Evolutionary conservation across 495 filamentous ascomycete genomes (phyloP).

Genomic region (Sporormia fimetaria): DNA sequence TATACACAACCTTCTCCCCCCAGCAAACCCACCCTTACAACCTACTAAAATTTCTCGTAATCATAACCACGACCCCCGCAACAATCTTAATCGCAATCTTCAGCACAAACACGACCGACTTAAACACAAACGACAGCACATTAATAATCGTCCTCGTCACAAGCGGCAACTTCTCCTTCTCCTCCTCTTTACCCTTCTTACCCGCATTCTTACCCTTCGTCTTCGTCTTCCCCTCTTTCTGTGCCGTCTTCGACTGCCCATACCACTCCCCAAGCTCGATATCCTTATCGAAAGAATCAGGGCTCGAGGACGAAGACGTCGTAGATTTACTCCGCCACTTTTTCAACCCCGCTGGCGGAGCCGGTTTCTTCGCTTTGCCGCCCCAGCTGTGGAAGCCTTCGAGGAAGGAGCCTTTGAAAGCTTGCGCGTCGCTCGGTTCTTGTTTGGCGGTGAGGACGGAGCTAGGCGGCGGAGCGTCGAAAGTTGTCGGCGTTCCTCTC

Average conservation of each 20-base stretch:
- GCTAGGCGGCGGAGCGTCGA: conserved; percentile 22
- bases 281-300: conserved; percentile 18
- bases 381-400: conserved; percentile 16
- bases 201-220: conserved; percentile 2
- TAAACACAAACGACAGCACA: conserved; percentile 22
- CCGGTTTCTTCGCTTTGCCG: conserved; percentile 14
- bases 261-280: conserved; percentile 27
- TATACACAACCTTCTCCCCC: neutral
- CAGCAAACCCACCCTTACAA: conserved; percentile 4
- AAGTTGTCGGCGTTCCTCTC: conserved; percentile 5
- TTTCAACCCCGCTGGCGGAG: conserved; percentile 2
- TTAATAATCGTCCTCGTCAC: conserved; percentile 23
- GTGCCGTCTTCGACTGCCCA: conserved; percentile 14
- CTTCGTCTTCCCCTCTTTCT: conserved; percentile 9
- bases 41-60: conserved; percentile 26
- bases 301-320: conserved; percentile 1
- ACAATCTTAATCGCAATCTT: conserved; percentile 25
- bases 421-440: conserved; percentile 7
- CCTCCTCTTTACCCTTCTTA: conserved; percentile 13
- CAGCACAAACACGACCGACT: conserved; percentile 23
- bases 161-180: conserved; percentile 19
- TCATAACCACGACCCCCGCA: conserved; percentile 24
- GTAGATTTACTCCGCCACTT: conserved; percentile 18
- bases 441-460: conserved; percentile 3
- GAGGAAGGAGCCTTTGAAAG: conserved; percentile 19